Conservation (phyloP, 2,329 filamentous ascomycete genomes). For the Paramyrothecium sp. region DNA sequence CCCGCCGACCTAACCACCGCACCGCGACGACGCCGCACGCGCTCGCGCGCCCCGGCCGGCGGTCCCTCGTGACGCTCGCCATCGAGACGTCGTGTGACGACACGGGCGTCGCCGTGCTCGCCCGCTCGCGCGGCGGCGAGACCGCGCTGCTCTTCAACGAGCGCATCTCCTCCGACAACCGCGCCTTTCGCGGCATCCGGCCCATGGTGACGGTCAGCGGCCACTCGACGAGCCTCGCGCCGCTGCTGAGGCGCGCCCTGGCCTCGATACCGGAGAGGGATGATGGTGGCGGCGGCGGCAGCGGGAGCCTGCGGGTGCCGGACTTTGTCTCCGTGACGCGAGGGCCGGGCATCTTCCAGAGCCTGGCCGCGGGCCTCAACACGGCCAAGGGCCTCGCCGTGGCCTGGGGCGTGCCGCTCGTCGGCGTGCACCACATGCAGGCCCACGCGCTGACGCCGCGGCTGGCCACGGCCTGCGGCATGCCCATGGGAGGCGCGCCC, state of each 20-base stretch:
- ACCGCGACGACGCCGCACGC: not conserved
- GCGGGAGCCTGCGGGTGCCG: conserved; percentile 43
- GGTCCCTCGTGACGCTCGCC: conserved; percentile 57
- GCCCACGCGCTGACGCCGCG: conserved; percentile 89
- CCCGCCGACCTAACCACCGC: not conserved
- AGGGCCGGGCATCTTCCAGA: conserved; percentile 84
- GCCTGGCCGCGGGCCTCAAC: conserved; percentile 75
- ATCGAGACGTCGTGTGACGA: conserved; percentile 92
- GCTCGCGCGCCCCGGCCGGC: conserved; percentile 2
- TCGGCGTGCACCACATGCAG: conserved; percentile 96
- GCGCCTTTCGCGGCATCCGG: conserved; percentile 73
- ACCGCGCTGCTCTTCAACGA: conserved; percentile 73
- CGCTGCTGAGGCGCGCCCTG: conserved; percentile 66
- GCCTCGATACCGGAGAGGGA: conserved; percentile 40
- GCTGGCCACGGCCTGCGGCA: conserved; percentile 63
- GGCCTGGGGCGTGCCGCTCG: conserved; percentile 77
- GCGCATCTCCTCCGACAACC: conserved; percentile 79
- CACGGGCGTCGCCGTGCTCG: conserved; percentile 81
- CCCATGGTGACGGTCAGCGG: conserved; percentile 73
- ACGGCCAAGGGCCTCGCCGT: conserved; percentile 84
- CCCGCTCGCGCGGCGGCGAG: conserved; percentile 42
- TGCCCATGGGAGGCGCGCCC: conserved; percentile 14
- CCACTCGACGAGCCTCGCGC: conserved; percentile 70
- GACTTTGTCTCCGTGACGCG: conserved; percentile 89
- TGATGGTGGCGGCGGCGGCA: conserved; percentile 7